phyloP scores from a whole-genome alignment of 192 early-diverging fungal species.

The Backusella australiensis region DNA sequence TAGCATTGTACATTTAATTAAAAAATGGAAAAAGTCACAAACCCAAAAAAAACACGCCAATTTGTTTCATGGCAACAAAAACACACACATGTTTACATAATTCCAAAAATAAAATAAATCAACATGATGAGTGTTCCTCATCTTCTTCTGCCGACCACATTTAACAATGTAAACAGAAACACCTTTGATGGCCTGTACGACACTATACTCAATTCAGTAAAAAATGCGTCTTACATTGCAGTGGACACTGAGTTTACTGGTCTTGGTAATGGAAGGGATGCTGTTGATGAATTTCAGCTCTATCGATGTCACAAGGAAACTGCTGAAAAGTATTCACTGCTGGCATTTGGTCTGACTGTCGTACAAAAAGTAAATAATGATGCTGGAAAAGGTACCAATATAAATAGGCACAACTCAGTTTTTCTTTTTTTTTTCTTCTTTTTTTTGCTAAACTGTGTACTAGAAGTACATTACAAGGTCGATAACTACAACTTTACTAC shows the following conservation, averaged over 20 bases:
- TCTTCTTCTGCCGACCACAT: background rate
- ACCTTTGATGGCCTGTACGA: background rate
- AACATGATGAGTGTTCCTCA: background rate
- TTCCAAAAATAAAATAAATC: too few relatives aligned
- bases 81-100: too few relatives aligned
- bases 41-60: too few relatives aligned
- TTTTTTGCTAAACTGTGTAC: background rate
- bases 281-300: background rate
- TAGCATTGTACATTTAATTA: too few relatives aligned
- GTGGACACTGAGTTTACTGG: background rate
- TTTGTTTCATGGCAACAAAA: too few relatives aligned
- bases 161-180: background rate
- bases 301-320: background rate
- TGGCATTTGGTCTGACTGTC: background rate
- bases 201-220: background rate
- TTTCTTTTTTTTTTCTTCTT: background rate
- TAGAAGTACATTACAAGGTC: conserved; percentile 27
- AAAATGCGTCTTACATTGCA: background rate
- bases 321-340: background rate
- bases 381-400: background rate
- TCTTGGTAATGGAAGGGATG: background rate
- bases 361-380: background rate
- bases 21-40: too few relatives aligned
- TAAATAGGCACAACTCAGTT: background rate
- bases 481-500: conserved; percentile 52